A percentile compares a stretch with the other conserved stretches of the same genome.
Evolutionary conservation across 805 yeast genomes (phyloP).

Genomic region (Zygoascus biomembranicola): DNA sequence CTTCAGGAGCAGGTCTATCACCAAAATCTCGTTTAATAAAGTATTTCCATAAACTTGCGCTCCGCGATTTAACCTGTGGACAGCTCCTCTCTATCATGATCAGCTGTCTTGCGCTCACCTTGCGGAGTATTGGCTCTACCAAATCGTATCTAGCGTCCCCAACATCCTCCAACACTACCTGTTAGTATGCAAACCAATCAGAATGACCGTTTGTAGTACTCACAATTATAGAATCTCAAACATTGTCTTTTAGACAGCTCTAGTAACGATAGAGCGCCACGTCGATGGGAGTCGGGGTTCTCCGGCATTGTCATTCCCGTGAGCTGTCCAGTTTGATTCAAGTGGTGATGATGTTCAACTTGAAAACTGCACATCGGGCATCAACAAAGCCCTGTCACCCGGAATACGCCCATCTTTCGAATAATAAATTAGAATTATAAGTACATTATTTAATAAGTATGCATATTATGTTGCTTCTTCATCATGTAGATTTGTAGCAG

Average conservation of each 20-base stretch:
- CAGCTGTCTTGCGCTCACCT: slow-evolving; percentile 28
- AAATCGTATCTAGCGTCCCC: slow-evolving; percentile 32
- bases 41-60: slow-evolving; percentile 29
- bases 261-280: slow-evolving; percentile 8
- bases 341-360: too few relatives aligned
- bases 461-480: background rate
- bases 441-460: background rate
- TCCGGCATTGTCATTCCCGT: background rate
- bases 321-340: background rate
- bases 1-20: slow-evolving; percentile 24
- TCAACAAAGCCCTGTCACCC: too few relatives aligned
- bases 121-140: slow-evolving; percentile 29
- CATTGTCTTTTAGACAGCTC: slow-evolving; percentile 19
- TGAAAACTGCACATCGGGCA: too few relatives aligned
- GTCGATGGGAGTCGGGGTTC: background rate
- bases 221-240: slow-evolving; percentile 18
- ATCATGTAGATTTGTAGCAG: background rate
- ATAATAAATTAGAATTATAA: background rate
- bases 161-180: slow-evolving; percentile 27
- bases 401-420: background rate
- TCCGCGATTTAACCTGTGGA: slow-evolving; percentile 24
- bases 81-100: slow-evolving; percentile 23
- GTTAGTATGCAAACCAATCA: background rate
- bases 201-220: slow-evolving; percentile 1
- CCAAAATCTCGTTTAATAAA: slow-evolving; percentile 26